Evolutionary conservation across 1,284 basidiomycete genomes (phyloP).

Genomic region (Cryptococcus neoformans): DNA sequence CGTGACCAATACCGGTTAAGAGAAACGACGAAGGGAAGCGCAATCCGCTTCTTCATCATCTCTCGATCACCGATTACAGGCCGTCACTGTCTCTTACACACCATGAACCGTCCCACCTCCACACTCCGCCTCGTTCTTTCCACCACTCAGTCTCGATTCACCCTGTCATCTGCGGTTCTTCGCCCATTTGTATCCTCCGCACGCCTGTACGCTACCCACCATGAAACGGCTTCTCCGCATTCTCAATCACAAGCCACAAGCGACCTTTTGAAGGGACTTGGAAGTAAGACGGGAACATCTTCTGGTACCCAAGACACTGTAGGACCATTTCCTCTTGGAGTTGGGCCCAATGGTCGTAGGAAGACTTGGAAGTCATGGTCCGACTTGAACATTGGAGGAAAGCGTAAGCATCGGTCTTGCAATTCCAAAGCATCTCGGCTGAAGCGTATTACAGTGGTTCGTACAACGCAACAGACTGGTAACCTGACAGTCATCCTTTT

Average conservation of each 20-base stretch:
- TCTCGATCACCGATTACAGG: no score
- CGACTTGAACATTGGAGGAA: constrained; percentile 73
- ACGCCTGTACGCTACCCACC: constrained; percentile 10
- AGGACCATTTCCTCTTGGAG: constrained; percentile 78
- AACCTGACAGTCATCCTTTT: constrained; percentile 79
- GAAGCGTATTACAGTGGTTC: constrained; percentile 56
- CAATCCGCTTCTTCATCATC: no score
- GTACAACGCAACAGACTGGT: constrained; percentile 73
- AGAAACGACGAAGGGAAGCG: no score
- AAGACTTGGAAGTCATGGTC: constrained; percentile 60
- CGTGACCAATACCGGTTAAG: no score
- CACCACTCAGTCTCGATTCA: no score
- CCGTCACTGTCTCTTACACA: no score
- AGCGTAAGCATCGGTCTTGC: constrained; percentile 58
- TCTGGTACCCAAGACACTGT: constrained; percentile 48
- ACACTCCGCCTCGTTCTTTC: no score
- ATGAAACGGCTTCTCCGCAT: not conserved
- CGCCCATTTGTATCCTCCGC: not conserved
- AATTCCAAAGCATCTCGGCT: no score
- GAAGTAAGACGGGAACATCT: constrained; percentile 14
- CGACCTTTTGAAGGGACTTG: constrained; percentile 29
- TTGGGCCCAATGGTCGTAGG: constrained; percentile 57
- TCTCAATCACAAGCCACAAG: constrained; percentile 11
- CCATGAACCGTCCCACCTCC: no score
- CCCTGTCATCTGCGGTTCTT: no score